Evolutionary conservation across 345 rosid species (phyloP).

Genomic region (Nasturtium officinale): DNA sequence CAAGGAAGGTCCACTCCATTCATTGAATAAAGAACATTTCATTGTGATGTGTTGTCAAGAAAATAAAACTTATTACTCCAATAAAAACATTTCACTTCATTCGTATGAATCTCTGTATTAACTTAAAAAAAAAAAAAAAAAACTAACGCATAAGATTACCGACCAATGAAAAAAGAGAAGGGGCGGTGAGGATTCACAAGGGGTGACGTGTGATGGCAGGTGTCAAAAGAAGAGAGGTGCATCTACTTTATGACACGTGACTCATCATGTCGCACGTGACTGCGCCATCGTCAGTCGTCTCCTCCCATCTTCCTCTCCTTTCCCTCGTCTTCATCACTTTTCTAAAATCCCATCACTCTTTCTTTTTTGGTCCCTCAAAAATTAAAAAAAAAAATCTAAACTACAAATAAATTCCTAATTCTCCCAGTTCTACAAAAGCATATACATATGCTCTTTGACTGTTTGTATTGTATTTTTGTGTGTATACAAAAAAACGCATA

Average conservation of each 20-base stretch:
- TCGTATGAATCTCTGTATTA: constrained; percentile 1
- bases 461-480: background rate
- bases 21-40: background rate
- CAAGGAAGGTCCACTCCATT: background rate
- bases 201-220: constrained; percentile 57
- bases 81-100: background rate
- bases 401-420: constrained; percentile 1
- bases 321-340: constrained; percentile 43
- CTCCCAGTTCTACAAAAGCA: background rate
- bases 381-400: background rate
- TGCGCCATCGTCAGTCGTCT: constrained; percentile 37
- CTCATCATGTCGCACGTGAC: constrained; percentile 47
- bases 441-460: constrained; percentile 20
- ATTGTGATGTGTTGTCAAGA: background rate
- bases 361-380: constrained; percentile 4
- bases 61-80: background rate
- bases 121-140: background rate
- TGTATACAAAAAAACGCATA: constrained; percentile 11
- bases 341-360: constrained; percentile 35
- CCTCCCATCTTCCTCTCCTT: constrained; percentile 26
- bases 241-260: constrained; percentile 59
- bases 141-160: background rate
- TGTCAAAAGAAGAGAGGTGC: constrained; percentile 60
- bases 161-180: constrained; percentile 22
- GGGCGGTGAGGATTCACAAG: constrained; percentile 50